These are phyloP conservation scores for Wickerhamomyces subpelliculosus DNA, from an alignment of 805 yeast genomes.

Conservation along the genomic window DNA sequence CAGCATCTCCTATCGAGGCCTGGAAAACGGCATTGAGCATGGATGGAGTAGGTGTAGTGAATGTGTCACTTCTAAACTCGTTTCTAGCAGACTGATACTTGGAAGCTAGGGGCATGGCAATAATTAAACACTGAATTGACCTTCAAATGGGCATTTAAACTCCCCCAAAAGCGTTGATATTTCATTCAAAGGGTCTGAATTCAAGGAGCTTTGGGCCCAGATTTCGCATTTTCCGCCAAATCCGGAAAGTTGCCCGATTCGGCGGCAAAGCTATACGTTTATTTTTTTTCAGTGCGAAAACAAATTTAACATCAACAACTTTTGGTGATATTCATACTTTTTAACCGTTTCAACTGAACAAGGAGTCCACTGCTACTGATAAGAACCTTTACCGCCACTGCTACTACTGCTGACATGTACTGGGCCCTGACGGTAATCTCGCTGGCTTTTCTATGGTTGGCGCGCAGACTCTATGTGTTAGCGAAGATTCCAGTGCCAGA, in stretches of 20 bases:
- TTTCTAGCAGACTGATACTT: conserved; percentile 26
- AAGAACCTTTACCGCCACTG: not conserved
- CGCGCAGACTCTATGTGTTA: conserved; percentile 13
- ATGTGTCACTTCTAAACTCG: conserved; percentile 74
- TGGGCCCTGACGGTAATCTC: conserved; percentile 12
- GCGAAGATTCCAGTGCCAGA: conserved; percentile 36
- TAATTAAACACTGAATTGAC: too few species aligned
- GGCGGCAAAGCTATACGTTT: too few species aligned
- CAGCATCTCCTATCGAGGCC: conserved; percentile 77
- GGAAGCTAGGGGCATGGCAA: not conserved
- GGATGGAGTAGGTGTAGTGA: conserved; percentile 75
- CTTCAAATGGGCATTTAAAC: too few species aligned
- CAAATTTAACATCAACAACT: too few species aligned
- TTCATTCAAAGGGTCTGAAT: too few species aligned
- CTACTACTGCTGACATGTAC: conserved; percentile 9
- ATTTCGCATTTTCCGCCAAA: too few species aligned
- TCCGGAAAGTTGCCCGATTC: too few species aligned
- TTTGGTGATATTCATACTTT: too few species aligned
- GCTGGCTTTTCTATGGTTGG: conserved; percentile 18
- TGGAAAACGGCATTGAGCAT: conserved; percentile 57
- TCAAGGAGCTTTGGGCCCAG: too few species aligned
- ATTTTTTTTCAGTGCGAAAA: too few species aligned
- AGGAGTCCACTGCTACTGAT: not conserved
- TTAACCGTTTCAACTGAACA: not conserved
- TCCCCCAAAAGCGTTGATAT: too few species aligned